Evolutionary conservation across 2,329 filamentous ascomycete genomes (phyloP).

Genomic region (Plectosphaerella cucumerina): DNA sequence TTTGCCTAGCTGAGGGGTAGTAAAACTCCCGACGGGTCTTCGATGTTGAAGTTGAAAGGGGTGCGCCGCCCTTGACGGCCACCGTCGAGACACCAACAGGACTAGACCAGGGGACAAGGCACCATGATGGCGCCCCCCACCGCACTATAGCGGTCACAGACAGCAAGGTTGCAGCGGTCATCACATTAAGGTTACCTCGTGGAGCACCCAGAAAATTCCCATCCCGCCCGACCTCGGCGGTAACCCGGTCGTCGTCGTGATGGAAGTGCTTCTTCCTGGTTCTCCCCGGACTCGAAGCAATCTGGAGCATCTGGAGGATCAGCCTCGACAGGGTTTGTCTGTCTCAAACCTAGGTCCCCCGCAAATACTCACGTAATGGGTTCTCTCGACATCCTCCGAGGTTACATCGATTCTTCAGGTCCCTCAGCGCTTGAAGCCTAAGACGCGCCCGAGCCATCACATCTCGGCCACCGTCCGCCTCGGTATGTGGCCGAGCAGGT

Average conservation of each 20-base stretch:
- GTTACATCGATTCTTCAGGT: too few relatives aligned
- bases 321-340: too few relatives aligned
- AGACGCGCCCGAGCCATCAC: background rate
- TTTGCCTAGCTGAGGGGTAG: too few relatives aligned
- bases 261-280: background rate
- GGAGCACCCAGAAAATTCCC: background rate
- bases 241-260: background rate
- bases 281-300: background rate
- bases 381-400: too few relatives aligned
- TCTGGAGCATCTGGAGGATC: background rate
- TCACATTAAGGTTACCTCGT: background rate
- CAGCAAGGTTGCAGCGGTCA: too few relatives aligned
- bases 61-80: too few relatives aligned
- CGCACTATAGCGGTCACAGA: too few relatives aligned
- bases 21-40: background rate
- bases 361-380: too few relatives aligned
- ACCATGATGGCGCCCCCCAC: background rate
- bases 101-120: background rate
- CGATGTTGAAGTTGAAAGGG: background rate
- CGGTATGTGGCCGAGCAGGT: background rate
- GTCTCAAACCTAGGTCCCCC: too few relatives aligned
- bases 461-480: background rate
- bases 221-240: too few relatives aligned
- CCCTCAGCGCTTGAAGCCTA: too few relatives aligned
- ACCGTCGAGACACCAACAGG: background rate